Conservation (phyloP, 306 rosid genomes). For the Quercus rubra region DNA sequence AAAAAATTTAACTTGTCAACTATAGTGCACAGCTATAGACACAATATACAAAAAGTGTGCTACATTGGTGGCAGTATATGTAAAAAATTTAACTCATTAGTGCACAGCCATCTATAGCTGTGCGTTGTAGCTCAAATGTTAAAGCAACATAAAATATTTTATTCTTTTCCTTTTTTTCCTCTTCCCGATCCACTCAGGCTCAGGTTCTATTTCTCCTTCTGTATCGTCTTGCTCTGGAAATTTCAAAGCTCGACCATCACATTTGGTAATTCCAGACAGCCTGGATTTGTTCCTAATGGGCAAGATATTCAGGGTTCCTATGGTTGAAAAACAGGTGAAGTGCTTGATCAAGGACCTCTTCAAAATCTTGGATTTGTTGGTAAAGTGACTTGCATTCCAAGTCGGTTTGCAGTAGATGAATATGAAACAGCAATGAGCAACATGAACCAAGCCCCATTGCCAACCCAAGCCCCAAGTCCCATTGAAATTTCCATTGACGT, state of each 20-base stretch:
- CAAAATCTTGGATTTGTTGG: slow-evolving; percentile 52
- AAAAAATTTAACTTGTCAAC: too few species aligned
- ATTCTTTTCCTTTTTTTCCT: too few species aligned
- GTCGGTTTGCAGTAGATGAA: slow-evolving; percentile 44
- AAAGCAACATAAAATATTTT: too few species aligned
- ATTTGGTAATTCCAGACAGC: slow-evolving; percentile 33
- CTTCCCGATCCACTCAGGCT: background rate
- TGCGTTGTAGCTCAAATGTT: too few species aligned
- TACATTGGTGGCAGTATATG: too few species aligned
- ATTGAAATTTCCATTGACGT: too few species aligned
- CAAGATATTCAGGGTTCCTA: slow-evolving; percentile 27
- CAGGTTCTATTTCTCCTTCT: slow-evolving; percentile 31
- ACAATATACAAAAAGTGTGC: too few species aligned
- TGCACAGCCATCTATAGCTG: too few species aligned
- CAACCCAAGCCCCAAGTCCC: too few species aligned
- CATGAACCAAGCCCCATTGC: slow-evolving; percentile 19
- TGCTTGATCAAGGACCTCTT: slow-evolving; percentile 33
- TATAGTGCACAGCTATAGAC: too few species aligned
- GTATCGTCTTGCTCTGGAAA: slow-evolving; percentile 24
- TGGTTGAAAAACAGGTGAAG: slow-evolving; percentile 32
- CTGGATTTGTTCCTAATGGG: slow-evolving; percentile 16
- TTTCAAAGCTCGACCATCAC: slow-evolving; percentile 33
- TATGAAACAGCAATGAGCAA: slow-evolving; percentile 42
- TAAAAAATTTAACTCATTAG: too few species aligned
- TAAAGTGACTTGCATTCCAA: slow-evolving; percentile 43